Evolutionary conservation across 345 rosid genomes (phyloP).

Genomic region (Syzygium oleosum): DNA sequence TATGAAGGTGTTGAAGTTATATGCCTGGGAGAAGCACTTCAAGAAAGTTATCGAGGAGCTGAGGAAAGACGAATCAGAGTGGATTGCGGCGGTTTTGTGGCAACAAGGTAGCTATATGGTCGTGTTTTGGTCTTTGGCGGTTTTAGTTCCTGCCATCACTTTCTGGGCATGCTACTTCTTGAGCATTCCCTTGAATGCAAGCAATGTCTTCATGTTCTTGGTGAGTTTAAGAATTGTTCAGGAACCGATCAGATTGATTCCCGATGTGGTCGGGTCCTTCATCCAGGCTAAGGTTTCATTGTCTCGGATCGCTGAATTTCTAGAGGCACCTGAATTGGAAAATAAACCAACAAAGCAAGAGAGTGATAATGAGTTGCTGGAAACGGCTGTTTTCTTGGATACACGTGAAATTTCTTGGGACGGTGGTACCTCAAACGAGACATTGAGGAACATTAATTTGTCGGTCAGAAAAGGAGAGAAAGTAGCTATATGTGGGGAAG

Average conservation of each 20-base stretch:
- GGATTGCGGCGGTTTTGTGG: conserved; percentile 10
- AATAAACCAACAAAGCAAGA: conserved; percentile 8
- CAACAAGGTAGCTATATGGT: conserved; percentile 24
- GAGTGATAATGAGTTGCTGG: background rate
- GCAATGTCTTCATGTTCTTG: conserved; percentile 41
- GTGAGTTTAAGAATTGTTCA: conserved; percentile 35
- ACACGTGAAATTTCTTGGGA: conserved; percentile 39
- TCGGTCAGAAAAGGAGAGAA: conserved; percentile 25
- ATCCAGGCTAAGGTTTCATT: conserved; percentile 47
- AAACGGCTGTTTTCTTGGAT: conserved; percentile 16
- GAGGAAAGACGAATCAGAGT: conserved; percentile 27
- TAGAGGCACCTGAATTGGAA: conserved; percentile 28
- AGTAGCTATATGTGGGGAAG: conserved; percentile 53
- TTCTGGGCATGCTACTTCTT: conserved; percentile 42
- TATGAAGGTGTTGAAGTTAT: conserved; percentile 44
- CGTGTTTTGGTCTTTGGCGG: conserved; percentile 35
- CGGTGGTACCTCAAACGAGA: conserved; percentile 8
- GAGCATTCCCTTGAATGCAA: conserved; percentile 25
- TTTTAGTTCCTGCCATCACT: conserved; percentile 28
- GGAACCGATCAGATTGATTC: conserved; percentile 35
- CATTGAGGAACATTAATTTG: conserved; percentile 26
- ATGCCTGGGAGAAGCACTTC: conserved; percentile 60
- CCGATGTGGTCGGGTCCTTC: conserved; percentile 27
- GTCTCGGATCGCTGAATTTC: conserved; percentile 27
- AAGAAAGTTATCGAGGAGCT: conserved; percentile 23